Evolutionary conservation across 2,329 filamentous ascomycete species (phyloP).

Genomic region (Beauveria sp.): DNA sequence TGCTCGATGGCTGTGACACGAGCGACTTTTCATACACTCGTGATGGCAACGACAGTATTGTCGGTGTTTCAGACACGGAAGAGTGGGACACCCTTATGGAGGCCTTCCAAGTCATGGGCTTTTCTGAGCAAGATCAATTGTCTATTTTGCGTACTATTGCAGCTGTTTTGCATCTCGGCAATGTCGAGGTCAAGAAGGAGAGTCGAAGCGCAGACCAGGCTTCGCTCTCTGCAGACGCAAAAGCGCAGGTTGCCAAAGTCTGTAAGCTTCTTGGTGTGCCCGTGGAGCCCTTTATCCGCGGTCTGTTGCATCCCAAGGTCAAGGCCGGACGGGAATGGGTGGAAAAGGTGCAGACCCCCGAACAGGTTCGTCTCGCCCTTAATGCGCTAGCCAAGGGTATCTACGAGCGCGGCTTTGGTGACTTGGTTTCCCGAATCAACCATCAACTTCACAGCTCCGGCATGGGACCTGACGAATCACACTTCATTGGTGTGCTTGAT

Average conservation of each 20-base stretch:
- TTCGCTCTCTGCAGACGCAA: conserved; percentile 66
- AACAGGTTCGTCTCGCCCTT: conserved; percentile 83
- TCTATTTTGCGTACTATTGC: conserved; percentile 82
- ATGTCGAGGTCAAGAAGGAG: conserved; percentile 83
- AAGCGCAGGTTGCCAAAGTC: conserved; percentile 67
- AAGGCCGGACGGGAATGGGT: conserved; percentile 98
- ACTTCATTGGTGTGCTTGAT: conserved; percentile 96
- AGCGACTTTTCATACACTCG: conserved; percentile 88
- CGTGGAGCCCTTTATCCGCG: conserved; percentile 77
- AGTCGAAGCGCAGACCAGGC: conserved; percentile 89
- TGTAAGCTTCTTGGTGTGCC: conserved; percentile 80
- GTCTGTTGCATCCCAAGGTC: conserved; percentile 83
- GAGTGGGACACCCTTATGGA: conserved; percentile 90
- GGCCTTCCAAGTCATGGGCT: conserved; percentile 90
- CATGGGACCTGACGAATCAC: conserved; percentile 76
- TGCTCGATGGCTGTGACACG: conserved; percentile 66
- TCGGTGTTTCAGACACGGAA: conserved; percentile 78
- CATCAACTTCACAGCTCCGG: conserved; percentile 81
- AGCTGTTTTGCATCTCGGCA: conserved; percentile 87
- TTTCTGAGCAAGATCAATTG: conserved; percentile 74
- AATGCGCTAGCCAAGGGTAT: conserved; percentile 95
- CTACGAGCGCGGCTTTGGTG: conserved; percentile 91
- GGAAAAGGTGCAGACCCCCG: conserved; percentile 94
- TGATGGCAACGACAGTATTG: conserved; percentile 84
- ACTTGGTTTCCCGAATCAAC: conserved; percentile 88